Evolutionary conservation across 2,329 filamentous ascomycete genomes (phyloP), one percentile per base, ranked within the genome.

Genomic region (Trichoderma pleuroti): DNA sequence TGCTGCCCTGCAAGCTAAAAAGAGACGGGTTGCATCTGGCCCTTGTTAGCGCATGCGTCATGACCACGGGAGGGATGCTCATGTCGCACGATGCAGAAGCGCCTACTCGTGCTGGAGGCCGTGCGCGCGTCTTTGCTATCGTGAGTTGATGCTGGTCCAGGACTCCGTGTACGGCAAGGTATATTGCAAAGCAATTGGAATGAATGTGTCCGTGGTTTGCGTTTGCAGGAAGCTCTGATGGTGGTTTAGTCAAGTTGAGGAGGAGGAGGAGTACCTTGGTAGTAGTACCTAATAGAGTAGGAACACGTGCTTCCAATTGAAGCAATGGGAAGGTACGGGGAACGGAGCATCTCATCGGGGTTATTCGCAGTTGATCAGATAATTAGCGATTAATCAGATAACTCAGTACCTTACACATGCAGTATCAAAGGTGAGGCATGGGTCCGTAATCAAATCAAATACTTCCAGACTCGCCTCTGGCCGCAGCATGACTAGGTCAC

Each of bases 61-160:
- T 57, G 21, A 49, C 64, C 28, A 24, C 26, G 54, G 54, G 26
- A 32, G 36, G 54, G 36, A 46, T 34, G 64, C 52, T 59, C 52
- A 49, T 60, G 64, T 68, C 64, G 52, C 64, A 68, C 64, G 36
- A 68, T 68, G 64, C 12, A 39, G 62, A 52, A 52, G 46, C 46
- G 46, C 46, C 3, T 52, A 4, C 46, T 52, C 2, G 46, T 52
- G 30, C 56, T 11, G 24, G 32, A 66, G 21, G 49, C 30, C 49
- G 46, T 42, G 52, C 49, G 63, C 49, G 59, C n/a, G 59, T 18
- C 14, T 32, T 30, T 42, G 63, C 1, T 57, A 54, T 66, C 49
- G 26, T 32, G 28, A 34, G 26, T 59, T 59, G 56, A 59, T 10
- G 56, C 56, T 34, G n/a, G 18, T 12, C 18, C 21, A 34, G 10